Conservation (phyloP, 306 rosid genomes). For the Pueraria montana region DNA sequence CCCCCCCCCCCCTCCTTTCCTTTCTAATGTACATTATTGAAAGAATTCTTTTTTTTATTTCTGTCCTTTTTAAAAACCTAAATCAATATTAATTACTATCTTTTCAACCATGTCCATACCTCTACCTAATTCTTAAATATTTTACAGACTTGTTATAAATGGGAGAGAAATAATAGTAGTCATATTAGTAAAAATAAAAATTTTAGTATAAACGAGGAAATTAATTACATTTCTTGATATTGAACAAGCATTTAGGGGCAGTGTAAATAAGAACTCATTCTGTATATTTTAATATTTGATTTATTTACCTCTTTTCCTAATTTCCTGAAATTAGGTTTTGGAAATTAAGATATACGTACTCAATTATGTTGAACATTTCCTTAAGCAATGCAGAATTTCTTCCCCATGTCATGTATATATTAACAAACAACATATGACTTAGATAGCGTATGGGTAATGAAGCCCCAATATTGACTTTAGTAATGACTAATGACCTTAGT, state of each 20-base stretch:
- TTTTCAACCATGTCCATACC: neutral
- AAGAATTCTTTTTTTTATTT: neutral
- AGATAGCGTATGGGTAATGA: no score
- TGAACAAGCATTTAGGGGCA: neutral
- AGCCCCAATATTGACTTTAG: no score
- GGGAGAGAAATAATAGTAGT: neutral
- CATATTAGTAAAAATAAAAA: neutral
- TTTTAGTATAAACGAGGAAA: neutral
- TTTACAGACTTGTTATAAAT: neutral
- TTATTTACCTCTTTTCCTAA: neutral
- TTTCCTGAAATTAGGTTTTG: neutral
- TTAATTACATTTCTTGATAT: neutral
- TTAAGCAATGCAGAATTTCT: neutral
- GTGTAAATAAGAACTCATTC: neutral
- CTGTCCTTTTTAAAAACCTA: neutral
- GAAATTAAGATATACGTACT: neutral
- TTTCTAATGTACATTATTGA: neutral
- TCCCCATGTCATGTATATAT: no score
- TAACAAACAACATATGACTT: no score
- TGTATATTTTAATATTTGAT: neutral
- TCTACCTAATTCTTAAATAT: neutral
- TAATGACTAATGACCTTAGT: no score
- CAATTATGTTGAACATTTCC: neutral
- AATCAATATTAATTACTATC: neutral
- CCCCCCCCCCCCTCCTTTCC: no score